Base-by-base conservation (phyloP, 148 eudicot species). In the Persicaria maculosa region DNA sequence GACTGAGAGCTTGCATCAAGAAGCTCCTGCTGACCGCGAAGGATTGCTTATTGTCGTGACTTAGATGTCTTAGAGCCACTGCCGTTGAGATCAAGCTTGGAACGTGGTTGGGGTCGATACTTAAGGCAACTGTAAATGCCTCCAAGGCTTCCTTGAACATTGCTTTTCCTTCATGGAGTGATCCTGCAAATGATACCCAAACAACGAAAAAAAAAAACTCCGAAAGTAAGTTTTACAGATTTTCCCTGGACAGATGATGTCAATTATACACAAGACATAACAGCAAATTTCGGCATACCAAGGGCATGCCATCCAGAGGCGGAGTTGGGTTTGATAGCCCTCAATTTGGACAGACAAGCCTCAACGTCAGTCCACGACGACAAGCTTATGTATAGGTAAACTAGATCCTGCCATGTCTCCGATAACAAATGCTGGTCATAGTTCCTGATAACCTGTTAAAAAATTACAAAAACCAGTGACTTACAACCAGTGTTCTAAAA, bases 371-470 rank as follows among this genome's bases (percentile, higher is more conserved):
- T 77, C 97, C 92, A 92, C 50, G 75, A 84, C 31, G 90, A 88
- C 81, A 92, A 82, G 77, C 81, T 80, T 72, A 87, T 87, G 80
- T 94, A 94, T 65, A 88, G 80, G 75, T 76, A 67, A 80, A 91
- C 92, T 61, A 94, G 86, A 84, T 92, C 93, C 73, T 80, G 85
- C 98, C 98, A 94, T 0, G 85, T 88, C 74, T 88, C 92, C 81
- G 83, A 65, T 80, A 90, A 92, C 84, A 87, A 81, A 74, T 81
- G 79, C 72, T 75, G 82, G 55, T 80, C 79, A 48, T 74, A 71
- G 19, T 85, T 77, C 50, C 44, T 77, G 67, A 16, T 70, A 47
- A 55, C 73, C 93, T 94, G 84, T 65, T 40, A 79, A 86, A 79
- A 65, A 75, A 72, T 44, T 55, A 50, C 36, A 59, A 72, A 68